These are phyloP conservation scores for Fraxinus americana DNA, from an alignment of 257 asterid species.

Conservation along the genomic window DNA sequence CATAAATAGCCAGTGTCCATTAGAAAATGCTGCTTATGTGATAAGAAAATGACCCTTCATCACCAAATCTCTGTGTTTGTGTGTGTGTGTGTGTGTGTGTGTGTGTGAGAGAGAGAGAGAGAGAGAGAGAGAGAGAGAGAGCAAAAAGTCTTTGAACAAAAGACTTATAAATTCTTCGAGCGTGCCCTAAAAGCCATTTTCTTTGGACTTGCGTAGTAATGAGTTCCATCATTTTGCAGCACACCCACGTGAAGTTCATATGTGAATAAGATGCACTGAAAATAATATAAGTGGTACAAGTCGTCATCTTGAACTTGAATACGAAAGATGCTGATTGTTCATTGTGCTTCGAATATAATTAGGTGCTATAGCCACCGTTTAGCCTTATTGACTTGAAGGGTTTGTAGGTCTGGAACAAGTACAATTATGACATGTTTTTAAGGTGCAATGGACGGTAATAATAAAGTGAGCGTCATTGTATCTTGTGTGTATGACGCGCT, in stretches of 20 bases:
- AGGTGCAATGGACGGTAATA: background rate
- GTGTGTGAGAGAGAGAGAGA: background rate
- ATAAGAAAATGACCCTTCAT: constrained; percentile 24
- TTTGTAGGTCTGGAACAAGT: background rate
- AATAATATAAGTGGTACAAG: constrained; percentile 5
- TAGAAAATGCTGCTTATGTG: constrained; percentile 19
- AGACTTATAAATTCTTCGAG: constrained; percentile 23
- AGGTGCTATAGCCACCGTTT: constrained; percentile 13
- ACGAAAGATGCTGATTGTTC: constrained; percentile 12
- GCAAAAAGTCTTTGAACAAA: too few species aligned
- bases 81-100: background rate
- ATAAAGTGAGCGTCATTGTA: too few species aligned
- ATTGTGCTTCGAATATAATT: background rate
- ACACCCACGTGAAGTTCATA: constrained; percentile 20
- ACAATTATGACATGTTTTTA: background rate
- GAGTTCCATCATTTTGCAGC: constrained; percentile 6
- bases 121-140: background rate
- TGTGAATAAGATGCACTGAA: constrained; percentile 3
- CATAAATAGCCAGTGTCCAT: constrained; percentile 1
- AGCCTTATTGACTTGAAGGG: background rate
- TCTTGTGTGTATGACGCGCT: background rate
- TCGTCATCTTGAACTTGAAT: constrained; percentile 8
- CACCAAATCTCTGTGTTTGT: background rate
- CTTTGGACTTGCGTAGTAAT: constrained; percentile 20
- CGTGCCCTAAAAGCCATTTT: constrained; percentile 49